A percentile compares a stretch with the other conserved stretches of the same genome.
phyloP scores from a whole-genome alignment of 495 filamentous ascomycete genomes.

The Glutinoglossum americanum region DNA sequence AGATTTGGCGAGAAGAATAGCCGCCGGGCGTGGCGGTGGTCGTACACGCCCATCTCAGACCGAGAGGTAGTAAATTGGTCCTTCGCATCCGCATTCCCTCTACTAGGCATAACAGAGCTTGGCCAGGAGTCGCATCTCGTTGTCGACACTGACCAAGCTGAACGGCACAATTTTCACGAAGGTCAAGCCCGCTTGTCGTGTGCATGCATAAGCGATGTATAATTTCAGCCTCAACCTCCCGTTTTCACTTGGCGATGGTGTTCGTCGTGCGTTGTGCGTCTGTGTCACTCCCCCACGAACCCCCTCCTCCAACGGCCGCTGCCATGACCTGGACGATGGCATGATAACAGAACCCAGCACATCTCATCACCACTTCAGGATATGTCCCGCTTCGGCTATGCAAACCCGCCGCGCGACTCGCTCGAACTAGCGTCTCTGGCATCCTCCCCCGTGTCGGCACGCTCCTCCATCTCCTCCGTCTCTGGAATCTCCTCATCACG shows the following conservation, averaged over 20 bases:
- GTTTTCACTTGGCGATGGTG: too few species aligned
- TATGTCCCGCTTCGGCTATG: neutral
- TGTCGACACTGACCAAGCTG: too few species aligned
- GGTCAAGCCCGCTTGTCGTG: too few species aligned
- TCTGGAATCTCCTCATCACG: conserved; percentile 80
- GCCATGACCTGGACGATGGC: neutral
- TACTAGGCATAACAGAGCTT: neutral
- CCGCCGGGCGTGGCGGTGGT: neutral
- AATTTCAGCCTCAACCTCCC: neutral
- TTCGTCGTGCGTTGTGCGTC: too few species aligned
- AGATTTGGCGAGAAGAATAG: neutral
- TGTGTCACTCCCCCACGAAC: neutral
- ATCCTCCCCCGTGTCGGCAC: conserved; percentile 34
- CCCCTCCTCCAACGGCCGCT: neutral
- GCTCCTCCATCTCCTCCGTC: conserved; percentile 44
- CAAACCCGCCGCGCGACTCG: conserved; percentile 46
- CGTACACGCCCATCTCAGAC: neutral
- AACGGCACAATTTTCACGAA: too few species aligned
- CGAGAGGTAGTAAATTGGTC: neutral
- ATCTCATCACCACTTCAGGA: neutral
- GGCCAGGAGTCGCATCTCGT: neutral
- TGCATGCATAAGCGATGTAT: neutral
- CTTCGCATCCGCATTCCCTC: neutral
- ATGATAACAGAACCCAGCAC: neutral
- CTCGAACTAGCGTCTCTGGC: conserved; percentile 91